Conservation (phyloP, 2,329 filamentous ascomycete genomes). For the Ophiostoma angusticollis region DNA sequence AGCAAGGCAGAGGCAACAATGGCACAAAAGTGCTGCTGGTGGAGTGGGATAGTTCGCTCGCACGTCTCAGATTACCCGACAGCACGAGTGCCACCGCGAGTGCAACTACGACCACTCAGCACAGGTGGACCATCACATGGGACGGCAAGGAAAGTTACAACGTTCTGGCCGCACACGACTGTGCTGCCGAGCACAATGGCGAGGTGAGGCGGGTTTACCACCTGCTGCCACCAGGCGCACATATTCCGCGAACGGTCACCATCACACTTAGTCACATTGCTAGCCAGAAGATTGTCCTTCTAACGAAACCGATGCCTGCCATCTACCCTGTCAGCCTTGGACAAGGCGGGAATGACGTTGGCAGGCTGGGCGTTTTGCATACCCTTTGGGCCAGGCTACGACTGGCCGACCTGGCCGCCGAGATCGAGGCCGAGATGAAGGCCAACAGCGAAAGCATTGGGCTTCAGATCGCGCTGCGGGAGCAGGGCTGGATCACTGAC, state of each 20-base stretch:
- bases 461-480: conserved; percentile 69
- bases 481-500: conserved; percentile 73
- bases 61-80: neutral
- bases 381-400: conserved; percentile 84
- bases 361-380: conserved; percentile 71
- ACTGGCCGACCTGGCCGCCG: conserved; percentile 58
- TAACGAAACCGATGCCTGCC: conserved; percentile 70
- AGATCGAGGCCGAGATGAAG: conserved; percentile 62
- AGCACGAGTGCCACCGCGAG: neutral
- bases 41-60: conserved; percentile 56
- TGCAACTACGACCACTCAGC: conserved; percentile 6
- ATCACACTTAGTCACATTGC: conserved; percentile 32
- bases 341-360: conserved; percentile 49
- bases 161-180: conserved; percentile 52
- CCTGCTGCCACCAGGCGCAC: conserved; percentile 58
- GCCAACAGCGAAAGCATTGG: conserved; percentile 71
- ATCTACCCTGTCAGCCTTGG: conserved; percentile 72
- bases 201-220: conserved; percentile 59
- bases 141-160: conserved; percentile 67
- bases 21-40: conserved; percentile 90
- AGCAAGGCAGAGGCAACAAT: conserved; percentile 60
- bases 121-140: conserved; percentile 67
- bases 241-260: conserved; percentile 59
- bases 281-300: conserved; percentile 29
- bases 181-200: conserved; percentile 22